A percentile compares a stretch with the other conserved stretches of the same genome.
phyloP scores from a whole-genome alignment of 225 moss, liverwort and hornwort species.

The Lunularia cruciata region DNA sequence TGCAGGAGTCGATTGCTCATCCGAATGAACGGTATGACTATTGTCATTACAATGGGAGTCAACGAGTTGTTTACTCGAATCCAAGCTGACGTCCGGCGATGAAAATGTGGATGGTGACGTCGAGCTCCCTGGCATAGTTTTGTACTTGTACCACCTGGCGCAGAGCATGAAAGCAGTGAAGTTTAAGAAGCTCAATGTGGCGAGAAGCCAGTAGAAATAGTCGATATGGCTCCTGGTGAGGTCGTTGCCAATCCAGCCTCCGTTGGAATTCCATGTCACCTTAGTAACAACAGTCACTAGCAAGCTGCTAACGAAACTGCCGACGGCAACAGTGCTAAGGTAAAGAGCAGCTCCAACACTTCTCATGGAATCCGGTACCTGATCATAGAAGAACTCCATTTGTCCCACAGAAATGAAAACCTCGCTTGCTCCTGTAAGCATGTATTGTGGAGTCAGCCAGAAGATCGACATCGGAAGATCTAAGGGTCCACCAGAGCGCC shows the following conservation, averaged over 20 bases:
- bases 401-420: slow-evolving; percentile 98
- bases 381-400: slow-evolving; percentile 98
- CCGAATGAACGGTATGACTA: no score
- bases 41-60: no score
- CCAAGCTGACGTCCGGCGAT: neutral
- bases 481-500: neutral
- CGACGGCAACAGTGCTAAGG: slow-evolving; percentile 99
- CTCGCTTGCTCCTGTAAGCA: slow-evolving; percentile 85
- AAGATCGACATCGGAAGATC: slow-evolving; percentile 88
- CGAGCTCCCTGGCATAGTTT: slow-evolving; percentile 33
- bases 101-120: slow-evolving; percentile 5
- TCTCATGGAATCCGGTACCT: slow-evolving; percentile 96
- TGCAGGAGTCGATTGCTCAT: no score
- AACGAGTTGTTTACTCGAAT: neutral
- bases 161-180: slow-evolving; percentile 53
- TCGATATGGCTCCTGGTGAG: slow-evolving; percentile 84
- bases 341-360: slow-evolving; percentile 92
- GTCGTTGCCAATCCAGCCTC: slow-evolving; percentile 98
- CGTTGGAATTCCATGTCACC: slow-evolving; percentile 76
- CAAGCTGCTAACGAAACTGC: slow-evolving; percentile 93
- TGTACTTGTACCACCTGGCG: slow-evolving; percentile 80
- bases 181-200: slow-evolving; percentile 71
- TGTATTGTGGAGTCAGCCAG: slow-evolving; percentile 96
- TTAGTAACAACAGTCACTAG: slow-evolving; percentile 83
- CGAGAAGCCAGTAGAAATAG: slow-evolving; percentile 98